Conservation (phyloP, 176 grass and related monocot species). For the Rhipidocladum racemiflorum region DNA sequence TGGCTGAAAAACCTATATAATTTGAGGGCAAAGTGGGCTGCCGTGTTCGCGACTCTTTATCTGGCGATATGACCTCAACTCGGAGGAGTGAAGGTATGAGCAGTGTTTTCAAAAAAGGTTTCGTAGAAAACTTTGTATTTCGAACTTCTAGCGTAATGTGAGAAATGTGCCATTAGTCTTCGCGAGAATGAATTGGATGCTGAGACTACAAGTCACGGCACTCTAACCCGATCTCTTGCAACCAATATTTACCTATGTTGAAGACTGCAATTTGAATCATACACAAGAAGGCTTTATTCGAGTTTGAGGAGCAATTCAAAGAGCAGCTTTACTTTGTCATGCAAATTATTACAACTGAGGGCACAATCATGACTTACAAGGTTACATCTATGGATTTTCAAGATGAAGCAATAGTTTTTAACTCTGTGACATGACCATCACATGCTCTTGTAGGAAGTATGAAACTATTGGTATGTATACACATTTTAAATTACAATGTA, state of each 20-base stretch:
- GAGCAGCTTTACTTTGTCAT: slow-evolving; percentile 31
- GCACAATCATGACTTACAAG: slow-evolving; percentile 16
- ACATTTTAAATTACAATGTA: background rate
- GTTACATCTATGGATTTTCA: slow-evolving; percentile 23
- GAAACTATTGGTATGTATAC: background rate
- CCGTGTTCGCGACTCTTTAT: slow-evolving; percentile 14
- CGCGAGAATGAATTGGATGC: background rate
- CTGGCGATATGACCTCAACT: slow-evolving; percentile 2
- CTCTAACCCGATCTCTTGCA: slow-evolving; percentile 30
- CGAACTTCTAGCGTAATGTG: background rate
- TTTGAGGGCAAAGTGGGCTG: slow-evolving; percentile 16
- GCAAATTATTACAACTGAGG: slow-evolving; percentile 24
- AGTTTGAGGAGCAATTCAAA: slow-evolving; percentile 48
- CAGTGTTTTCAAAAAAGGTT: background rate
- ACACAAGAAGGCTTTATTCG: slow-evolving; percentile 37
- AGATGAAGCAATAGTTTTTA: slow-evolving; percentile 24
- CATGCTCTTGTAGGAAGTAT: slow-evolving; percentile 48
- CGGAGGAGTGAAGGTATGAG: background rate
- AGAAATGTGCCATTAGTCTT: too few relatives aligned
- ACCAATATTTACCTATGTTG: slow-evolving; percentile 38
- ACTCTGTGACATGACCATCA: slow-evolving; percentile 15
- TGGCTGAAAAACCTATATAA: background rate
- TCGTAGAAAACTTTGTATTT: slow-evolving; percentile 27
- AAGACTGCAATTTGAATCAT: slow-evolving; percentile 37
- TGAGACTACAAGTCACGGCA: slow-evolving; percentile 48